These are phyloP conservation scores for Hypericum perforatum DNA, from an alignment of 345 rosid genomes.

Conservation along the genomic window DNA sequence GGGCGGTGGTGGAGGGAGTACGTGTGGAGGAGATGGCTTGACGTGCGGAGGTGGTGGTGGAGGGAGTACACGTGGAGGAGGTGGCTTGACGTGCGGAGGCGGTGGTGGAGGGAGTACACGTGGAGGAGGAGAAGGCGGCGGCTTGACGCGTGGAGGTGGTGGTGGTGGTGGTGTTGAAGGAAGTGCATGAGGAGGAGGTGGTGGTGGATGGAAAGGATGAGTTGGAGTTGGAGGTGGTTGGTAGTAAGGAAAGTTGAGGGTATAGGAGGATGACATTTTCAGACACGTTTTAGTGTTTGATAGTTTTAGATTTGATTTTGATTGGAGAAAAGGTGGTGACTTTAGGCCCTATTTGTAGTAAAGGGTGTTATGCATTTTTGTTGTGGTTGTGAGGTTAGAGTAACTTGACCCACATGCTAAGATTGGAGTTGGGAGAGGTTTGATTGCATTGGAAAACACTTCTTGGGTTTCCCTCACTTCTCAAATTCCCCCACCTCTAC, in stretches of 20 bases:
- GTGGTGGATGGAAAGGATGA: conserved; percentile 13
- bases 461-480: conserved; percentile 4
- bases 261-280: conserved; percentile 34
- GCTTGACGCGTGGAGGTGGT: conserved; percentile 11
- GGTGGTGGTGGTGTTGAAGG: conserved; percentile 9
- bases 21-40: conserved; percentile 14
- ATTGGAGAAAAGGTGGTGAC: conserved; percentile 17
- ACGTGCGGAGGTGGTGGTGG: conserved; percentile 14
- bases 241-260: conserved; percentile 20
- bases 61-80: conserved; percentile 13
- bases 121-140: conserved; percentile 16
- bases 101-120: conserved; percentile 12
- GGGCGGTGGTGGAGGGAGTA: conserved; percentile 13
- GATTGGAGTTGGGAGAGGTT: conserved; percentile 18
- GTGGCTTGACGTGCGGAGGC: neutral
- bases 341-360: conserved; percentile 35
- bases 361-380: conserved; percentile 7
- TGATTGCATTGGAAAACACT: conserved; percentile 66
- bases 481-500: neutral
- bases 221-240: conserved; percentile 11
- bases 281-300: neutral
- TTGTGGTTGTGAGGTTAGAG: conserved; percentile 8
- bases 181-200: conserved; percentile 19
- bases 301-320: conserved; percentile 10
- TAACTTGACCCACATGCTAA: conserved; percentile 50